Conservation (phyloP, 768 basidiomycete genomes). For the Mycena belliarum region DNA sequence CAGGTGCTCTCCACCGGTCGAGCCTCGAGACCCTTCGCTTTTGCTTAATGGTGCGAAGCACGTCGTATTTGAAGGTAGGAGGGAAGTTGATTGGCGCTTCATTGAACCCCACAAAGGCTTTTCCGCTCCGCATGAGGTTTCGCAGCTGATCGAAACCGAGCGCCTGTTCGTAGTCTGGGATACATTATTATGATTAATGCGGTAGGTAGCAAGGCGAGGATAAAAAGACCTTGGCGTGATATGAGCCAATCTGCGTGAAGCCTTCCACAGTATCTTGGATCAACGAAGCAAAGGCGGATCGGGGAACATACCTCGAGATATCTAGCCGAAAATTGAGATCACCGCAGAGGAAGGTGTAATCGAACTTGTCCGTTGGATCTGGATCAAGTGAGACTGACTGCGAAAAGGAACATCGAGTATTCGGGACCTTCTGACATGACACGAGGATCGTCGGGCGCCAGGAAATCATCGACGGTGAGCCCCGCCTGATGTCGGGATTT, state of each 20-base stretch:
- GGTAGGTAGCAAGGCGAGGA: neutral
- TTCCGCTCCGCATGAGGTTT: constrained; percentile 67
- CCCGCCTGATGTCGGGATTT: constrained; percentile 53
- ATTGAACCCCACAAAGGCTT: constrained; percentile 73
- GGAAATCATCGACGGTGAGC: constrained; percentile 77
- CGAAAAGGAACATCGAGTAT: constrained; percentile 1
- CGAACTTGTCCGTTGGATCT: constrained; percentile 89
- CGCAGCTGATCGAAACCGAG: constrained; percentile 89
- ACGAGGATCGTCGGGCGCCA: constrained; percentile 63
- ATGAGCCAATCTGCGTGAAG: constrained; percentile 95
- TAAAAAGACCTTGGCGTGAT: constrained; percentile 63
- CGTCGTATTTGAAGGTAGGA: constrained; percentile 94
- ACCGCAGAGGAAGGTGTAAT: constrained; percentile 85
- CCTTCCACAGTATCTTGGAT: constrained; percentile 56
- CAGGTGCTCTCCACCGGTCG: constrained; percentile 36
- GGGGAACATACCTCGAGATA: constrained; percentile 48
- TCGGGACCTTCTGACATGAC: constrained; percentile 78
- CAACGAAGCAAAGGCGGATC: too few relatives aligned
- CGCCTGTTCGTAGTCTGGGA: constrained; percentile 77
- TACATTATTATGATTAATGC: constrained; percentile 20
- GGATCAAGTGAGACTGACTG: neutral
- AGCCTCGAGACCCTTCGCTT: constrained; percentile 41
- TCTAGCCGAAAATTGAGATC: constrained; percentile 92
- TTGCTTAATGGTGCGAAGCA: constrained; percentile 59
- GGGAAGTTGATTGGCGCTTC: constrained; percentile 85